Evolutionary conservation across 2,329 filamentous ascomycete species (phyloP), one percentile per base, ranked within the genome.

Genomic region (Alternaria triticimaculans): DNA sequence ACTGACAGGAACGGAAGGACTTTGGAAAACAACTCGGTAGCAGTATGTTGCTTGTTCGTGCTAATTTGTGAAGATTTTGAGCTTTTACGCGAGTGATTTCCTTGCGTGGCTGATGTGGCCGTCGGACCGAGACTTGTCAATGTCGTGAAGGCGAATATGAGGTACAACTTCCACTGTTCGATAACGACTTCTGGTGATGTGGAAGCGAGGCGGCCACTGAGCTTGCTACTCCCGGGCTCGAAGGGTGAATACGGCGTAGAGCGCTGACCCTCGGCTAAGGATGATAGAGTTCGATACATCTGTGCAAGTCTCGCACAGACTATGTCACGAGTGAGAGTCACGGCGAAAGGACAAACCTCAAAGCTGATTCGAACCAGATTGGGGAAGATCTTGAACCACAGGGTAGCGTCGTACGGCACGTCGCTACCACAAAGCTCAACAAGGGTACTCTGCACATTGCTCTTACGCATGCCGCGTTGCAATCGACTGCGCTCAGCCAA

Each of bases 351-450:
- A 72, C 95, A 99, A 63, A 91, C 91, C 69, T 97, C 93, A 74
- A 93, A 96, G 62, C 94, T 93, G 69, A 97, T 91, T 11, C 93
- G 89, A 60, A 99, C 92, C 30, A 99, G 86, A 74, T 97, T 98
- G 4, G 96, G 96, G 74, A 99, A 99, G 18, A 98, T 91, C 76
- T 98, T 99, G 82, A 96, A 96, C 96, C 96, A 99, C 12, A 99
- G 83, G 0, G 94, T 97, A 3, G 93, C 91, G 77, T 99, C 96
- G 74, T 98, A 97, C 1, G 94, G 93, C 25, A 96, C 89, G 71
- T 98, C 96, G 80, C 96, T 98, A 71, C 93, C 95, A 80, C 96
- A 98, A 23, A 99, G 87, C 77, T 98, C 95, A 33, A 98, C 92
- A 18, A 99, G 83, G 3, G 93, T 95, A 66, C 93, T 94, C 72